Evolutionary conservation across 2,329 filamentous ascomycete species (phyloP).

Genomic region (Lachnellula willkommii): DNA sequence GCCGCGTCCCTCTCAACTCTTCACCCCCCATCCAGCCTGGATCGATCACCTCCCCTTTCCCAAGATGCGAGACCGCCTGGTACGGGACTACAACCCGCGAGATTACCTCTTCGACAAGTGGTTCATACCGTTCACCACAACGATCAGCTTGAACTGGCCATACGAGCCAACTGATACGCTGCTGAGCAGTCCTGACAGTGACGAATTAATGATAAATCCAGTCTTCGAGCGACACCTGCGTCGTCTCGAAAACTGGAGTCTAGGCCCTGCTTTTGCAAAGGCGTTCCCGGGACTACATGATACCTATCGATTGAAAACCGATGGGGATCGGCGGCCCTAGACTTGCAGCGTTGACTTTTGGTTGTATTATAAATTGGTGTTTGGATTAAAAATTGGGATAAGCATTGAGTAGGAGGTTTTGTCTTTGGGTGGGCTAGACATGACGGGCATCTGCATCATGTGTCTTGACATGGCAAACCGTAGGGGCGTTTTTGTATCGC

Average conservation of each 20-base stretch:
- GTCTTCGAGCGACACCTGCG: constrained; percentile 78
- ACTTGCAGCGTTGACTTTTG: background rate
- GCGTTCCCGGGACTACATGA: constrained; percentile 55
- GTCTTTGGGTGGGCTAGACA: too few species aligned
- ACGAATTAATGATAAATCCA: constrained; percentile 75
- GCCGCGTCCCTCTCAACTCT: constrained; percentile 61
- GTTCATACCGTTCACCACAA: constrained; percentile 75
- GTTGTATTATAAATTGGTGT: background rate
- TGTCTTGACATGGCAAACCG: too few species aligned
- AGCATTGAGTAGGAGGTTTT: too few species aligned
- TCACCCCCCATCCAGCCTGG: constrained; percentile 70
- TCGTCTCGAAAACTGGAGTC: constrained; percentile 72
- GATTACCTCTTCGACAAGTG: constrained; percentile 70
- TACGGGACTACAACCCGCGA: constrained; percentile 42
- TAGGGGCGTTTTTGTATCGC: too few species aligned
- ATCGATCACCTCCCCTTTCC: constrained; percentile 79
- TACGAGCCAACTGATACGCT: constrained; percentile 70
- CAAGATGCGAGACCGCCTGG: constrained; percentile 63
- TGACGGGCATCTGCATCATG: too few species aligned
- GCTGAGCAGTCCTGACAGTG: constrained; percentile 48
- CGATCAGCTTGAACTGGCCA: constrained; percentile 75
- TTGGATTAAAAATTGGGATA: background rate
- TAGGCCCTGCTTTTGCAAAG: constrained; percentile 64
- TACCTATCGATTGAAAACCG: constrained; percentile 33
- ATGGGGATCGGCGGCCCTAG: constrained; percentile 20